phyloP scores from a whole-genome alignment of 2,329 filamentous ascomycete genomes.

The Elsinoe perseae region DNA sequence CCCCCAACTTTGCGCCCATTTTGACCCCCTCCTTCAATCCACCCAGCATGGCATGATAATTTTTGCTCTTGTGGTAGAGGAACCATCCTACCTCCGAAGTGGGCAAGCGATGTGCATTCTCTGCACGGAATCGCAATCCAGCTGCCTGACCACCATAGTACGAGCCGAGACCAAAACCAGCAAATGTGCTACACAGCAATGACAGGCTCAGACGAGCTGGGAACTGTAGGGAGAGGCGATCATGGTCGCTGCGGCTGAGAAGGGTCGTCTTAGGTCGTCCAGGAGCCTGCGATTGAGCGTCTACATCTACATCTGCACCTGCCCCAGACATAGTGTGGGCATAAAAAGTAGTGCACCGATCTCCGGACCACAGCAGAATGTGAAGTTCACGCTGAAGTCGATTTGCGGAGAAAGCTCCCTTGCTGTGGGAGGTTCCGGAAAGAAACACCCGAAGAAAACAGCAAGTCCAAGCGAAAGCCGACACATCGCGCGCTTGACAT shows the following conservation, averaged over 20 bases:
- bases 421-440: neutral
- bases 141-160: slow-evolving; percentile 27
- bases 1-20: slow-evolving; percentile 62
- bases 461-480: neutral
- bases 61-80: slow-evolving; percentile 97
- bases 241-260: neutral
- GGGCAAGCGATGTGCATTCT: slow-evolving; percentile 91
- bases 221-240: slow-evolving; percentile 29
- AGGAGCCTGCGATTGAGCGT: neutral
- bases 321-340: too few relatives aligned
- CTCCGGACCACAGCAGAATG: too few relatives aligned
- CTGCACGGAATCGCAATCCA: slow-evolving; percentile 76
- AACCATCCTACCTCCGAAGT: slow-evolving; percentile 82
- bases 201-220: slow-evolving; percentile 27
- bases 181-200: slow-evolving; percentile 22
- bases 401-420: slow-evolving; percentile 1
- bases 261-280: neutral
- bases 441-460: neutral
- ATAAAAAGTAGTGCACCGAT: too few relatives aligned
- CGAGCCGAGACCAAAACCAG: slow-evolving; percentile 28
- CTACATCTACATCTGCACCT: neutral
- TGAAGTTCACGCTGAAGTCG: neutral
- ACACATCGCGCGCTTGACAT: slow-evolving; percentile 1
- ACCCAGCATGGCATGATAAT: slow-evolving; percentile 74
- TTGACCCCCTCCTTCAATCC: slow-evolving; percentile 70